These are phyloP conservation scores for Salix arbutifolia DNA, from an alignment of 345 rosid genomes.

Conservation along the genomic window DNA sequence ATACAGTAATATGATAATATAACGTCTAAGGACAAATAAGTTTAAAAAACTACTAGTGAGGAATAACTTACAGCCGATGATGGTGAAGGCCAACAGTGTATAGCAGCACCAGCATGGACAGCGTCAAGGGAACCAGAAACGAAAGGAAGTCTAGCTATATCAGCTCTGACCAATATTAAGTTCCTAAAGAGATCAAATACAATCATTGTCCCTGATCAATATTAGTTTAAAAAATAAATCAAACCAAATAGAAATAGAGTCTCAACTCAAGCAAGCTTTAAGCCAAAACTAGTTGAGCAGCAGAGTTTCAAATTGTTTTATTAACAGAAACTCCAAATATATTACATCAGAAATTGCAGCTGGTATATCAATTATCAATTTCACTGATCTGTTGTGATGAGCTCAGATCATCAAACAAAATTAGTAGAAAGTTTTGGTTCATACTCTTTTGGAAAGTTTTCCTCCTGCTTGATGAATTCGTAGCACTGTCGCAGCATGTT, in stretches of 20 bases:
- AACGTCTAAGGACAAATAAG: background rate
- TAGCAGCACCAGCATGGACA: slow-evolving; percentile 88
- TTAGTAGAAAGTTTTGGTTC: slow-evolving; percentile 2
- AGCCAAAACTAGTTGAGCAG: background rate
- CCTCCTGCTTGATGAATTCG: slow-evolving; percentile 55
- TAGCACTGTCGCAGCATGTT: slow-evolving; percentile 80
- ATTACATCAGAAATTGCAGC: background rate
- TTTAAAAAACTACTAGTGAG: background rate
- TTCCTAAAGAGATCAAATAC: slow-evolving; percentile 40
- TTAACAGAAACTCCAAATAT: background rate
- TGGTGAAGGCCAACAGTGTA: slow-evolving; percentile 96
- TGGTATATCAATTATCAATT: background rate
- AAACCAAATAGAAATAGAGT: slow-evolving; percentile 2
- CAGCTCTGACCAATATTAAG: slow-evolving; percentile 72
- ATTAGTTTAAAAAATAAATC: background rate
- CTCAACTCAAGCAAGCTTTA: background rate
- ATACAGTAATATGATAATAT: background rate
- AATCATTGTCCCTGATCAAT: background rate
- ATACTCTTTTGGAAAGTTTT: slow-evolving; percentile 69
- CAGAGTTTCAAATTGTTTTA: slow-evolving; percentile 1
- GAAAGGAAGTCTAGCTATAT: slow-evolving; percentile 83
- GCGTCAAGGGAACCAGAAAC: slow-evolving; percentile 68
- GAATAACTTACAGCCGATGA: slow-evolving; percentile 57
- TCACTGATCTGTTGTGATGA: background rate
- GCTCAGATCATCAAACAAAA: background rate